Evolutionary conservation across 2,329 filamentous ascomycete genomes (phyloP).

Genomic region (Lojkania enalia): DNA sequence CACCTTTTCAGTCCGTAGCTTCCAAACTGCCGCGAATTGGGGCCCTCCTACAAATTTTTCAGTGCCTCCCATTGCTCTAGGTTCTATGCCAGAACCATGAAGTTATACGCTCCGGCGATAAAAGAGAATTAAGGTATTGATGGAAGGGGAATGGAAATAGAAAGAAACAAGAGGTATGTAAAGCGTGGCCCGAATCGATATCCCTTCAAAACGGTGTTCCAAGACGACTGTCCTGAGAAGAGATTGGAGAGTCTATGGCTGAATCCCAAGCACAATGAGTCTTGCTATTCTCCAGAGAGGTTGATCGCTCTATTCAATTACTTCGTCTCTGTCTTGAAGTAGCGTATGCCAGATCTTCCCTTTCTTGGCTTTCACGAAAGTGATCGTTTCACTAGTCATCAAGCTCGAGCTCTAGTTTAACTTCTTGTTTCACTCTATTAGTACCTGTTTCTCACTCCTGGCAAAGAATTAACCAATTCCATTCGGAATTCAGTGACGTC

Average conservation of each 20-base stretch:
- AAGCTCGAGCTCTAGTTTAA: neutral
- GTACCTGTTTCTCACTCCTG: neutral
- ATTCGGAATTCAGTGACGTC: neutral
- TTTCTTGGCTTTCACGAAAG: neutral
- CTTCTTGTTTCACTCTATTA: neutral
- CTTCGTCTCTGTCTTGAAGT: neutral
- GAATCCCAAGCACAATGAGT: neutral
- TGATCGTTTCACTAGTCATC: no score
- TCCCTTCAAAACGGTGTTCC: neutral
- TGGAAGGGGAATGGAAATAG: neutral
- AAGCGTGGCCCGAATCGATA: neutral
- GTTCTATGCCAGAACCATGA: no score
- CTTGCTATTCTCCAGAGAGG: neutral
- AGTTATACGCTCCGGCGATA: no score
- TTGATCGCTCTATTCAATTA: neutral
- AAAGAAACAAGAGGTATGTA: neutral
- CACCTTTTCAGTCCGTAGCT: no score
- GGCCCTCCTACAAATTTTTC: no score
- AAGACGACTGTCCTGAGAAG: neutral
- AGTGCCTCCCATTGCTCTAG: no score
- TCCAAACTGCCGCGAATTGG: no score
- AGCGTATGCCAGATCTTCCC: neutral
- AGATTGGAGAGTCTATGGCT: neutral
- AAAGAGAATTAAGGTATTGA: neutral
- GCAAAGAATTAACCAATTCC: neutral